phyloP scores from a whole-genome alignment of 306 rosid genomes.

The Morella rubra region DNA sequence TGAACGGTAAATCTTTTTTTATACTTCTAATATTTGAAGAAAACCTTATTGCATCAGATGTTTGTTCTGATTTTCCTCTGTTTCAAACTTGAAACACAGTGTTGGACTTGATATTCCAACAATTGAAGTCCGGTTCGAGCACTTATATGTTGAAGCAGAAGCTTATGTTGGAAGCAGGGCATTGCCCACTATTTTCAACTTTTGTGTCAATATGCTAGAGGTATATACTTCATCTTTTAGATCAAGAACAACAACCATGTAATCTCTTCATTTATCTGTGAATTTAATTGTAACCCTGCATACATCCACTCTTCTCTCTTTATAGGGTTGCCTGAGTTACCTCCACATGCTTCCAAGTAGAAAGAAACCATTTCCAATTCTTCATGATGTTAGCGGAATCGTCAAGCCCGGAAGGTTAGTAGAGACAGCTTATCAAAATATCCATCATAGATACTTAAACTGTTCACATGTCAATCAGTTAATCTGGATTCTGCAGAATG shows the following conservation, averaged over 20 bases:
- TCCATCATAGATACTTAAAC: neutral
- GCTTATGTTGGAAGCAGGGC: constrained; percentile 79
- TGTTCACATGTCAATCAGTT: constrained; percentile 24
- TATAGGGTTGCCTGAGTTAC: constrained; percentile 54
- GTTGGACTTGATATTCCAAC: constrained; percentile 85
- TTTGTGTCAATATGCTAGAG: constrained; percentile 56
- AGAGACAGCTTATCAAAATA: neutral
- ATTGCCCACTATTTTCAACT: constrained; percentile 66
- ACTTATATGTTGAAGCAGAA: constrained; percentile 72
- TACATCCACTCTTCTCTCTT: neutral
- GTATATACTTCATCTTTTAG: constrained; percentile 27
- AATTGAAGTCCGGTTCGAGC: constrained; percentile 80
- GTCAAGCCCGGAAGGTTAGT: constrained; percentile 74
- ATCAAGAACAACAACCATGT: neutral
- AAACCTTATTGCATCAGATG: neutral
- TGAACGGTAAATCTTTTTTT: constrained; percentile 45
- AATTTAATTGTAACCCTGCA: neutral
- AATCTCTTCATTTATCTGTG: neutral
- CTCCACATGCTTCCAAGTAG: constrained; percentile 65
- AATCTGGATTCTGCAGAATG: constrained; percentile 56
- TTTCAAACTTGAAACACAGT: constrained; percentile 34
- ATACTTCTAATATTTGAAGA: too few relatives aligned
- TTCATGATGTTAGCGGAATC: constrained; percentile 67
- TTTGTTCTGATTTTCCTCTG: neutral
- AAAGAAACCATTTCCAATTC: constrained; percentile 58